Conservation (phyloP, 768 basidiomycete species). For the Collybia sp. region DNA sequence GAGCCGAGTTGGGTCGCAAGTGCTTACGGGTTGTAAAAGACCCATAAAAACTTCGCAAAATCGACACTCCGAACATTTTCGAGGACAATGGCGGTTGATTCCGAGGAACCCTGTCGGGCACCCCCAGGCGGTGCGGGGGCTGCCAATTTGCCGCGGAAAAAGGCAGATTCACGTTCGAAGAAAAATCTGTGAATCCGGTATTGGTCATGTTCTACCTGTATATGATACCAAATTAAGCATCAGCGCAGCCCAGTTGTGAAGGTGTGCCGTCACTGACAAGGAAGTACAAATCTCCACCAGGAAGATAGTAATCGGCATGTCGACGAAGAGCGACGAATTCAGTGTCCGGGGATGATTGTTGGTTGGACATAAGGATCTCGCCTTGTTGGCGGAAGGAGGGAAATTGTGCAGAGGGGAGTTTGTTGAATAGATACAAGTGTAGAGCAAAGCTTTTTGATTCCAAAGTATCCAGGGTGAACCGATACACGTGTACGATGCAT, state of each 20-base stretch:
- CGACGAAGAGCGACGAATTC: conserved; percentile 18
- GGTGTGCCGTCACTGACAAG: conserved; percentile 31
- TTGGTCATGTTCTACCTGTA: conserved; percentile 46
- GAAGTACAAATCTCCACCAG: conserved; percentile 48
- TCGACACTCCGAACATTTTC: conserved; percentile 32
- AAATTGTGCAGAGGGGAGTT: conserved; percentile 18
- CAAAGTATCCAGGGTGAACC: conserved; percentile 22
- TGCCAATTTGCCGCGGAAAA: conserved; percentile 34
- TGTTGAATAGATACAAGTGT: conserved; percentile 31
- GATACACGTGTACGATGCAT: conserved; percentile 24
- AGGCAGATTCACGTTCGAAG: conserved; percentile 44
- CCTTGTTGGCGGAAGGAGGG: conserved; percentile 23
- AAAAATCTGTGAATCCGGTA: conserved; percentile 54
- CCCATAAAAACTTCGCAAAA: conserved; percentile 47
- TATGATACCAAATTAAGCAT: background rate
- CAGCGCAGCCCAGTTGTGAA: too few species aligned
- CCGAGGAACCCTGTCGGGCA: conserved; percentile 27
- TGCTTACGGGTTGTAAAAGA: conserved; percentile 50
- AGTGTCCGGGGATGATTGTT: conserved; percentile 8
- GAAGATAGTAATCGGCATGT: conserved; percentile 40
- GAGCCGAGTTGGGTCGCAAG: conserved; percentile 2
- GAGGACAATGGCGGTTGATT: conserved; percentile 37
- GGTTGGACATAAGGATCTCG: conserved; percentile 12
- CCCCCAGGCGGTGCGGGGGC: conserved; percentile 25
- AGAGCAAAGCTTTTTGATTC: conserved; percentile 24